Percentiles rank a stretch among this genome's conserved stretches.
Conservation (phyloP, 805 yeast species). For the Barnettozyma vustinii region DNA sequence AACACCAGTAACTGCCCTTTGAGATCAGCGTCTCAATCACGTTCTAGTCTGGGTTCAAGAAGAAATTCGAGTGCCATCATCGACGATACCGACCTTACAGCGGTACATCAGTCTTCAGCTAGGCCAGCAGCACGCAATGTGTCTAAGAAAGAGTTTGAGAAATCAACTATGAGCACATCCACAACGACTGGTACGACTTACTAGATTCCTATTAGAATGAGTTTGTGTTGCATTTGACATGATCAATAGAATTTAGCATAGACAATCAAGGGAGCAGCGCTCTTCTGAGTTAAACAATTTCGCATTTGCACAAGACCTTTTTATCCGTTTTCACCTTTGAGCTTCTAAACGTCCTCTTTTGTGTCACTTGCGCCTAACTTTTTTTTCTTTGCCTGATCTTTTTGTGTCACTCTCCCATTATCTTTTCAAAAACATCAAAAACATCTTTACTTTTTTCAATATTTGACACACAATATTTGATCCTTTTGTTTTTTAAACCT, state of each 20-base stretch:
- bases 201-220: not conserved
- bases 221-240: too few species aligned
- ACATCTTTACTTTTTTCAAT: not conserved
- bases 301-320: too few species aligned
- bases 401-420: not conserved
- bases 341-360: too few species aligned
- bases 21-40: conserved; percentile 5
- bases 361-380: too few species aligned
- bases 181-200: not conserved
- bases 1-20: conserved; percentile 5
- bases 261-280: too few species aligned
- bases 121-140: not conserved
- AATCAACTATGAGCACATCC: not conserved
- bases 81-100: conserved; percentile 1
- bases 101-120: not conserved
- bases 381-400: not conserved
- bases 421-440: not conserved
- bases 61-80: conserved; percentile 8
- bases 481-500: not conserved
- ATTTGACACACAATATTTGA: not conserved
- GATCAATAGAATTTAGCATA: too few species aligned
- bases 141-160: not conserved
- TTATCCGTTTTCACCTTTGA: too few species aligned
- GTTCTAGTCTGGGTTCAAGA: conserved; percentile 13
- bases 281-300: too few species aligned